Conservation (phyloP, 2,329 filamentous ascomycete genomes). For the Trichoderma hamatum region DNA sequence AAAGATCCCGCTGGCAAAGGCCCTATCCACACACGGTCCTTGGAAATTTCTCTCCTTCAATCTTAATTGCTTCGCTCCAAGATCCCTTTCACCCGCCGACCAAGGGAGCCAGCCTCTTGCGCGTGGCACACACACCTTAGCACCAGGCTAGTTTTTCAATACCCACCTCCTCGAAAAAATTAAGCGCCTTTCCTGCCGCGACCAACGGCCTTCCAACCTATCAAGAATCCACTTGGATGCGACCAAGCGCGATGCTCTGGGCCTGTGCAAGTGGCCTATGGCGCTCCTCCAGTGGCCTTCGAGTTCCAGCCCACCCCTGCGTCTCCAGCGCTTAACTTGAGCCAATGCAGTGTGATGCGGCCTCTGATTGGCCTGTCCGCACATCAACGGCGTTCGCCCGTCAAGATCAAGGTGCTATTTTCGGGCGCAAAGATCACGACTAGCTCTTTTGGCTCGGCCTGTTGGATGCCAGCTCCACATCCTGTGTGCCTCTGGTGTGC, state of each 20-base stretch:
- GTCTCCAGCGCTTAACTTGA: slow-evolving; percentile 23
- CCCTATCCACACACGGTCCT: background rate
- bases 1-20: slow-evolving; percentile 6
- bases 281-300: slow-evolving; percentile 22
- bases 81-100: background rate
- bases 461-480: slow-evolving; percentile 3
- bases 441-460: slow-evolving; percentile 2
- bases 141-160: background rate
- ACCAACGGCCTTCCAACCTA: slow-evolving; percentile 17
- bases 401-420: slow-evolving; percentile 25
- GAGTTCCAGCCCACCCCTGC: slow-evolving; percentile 20
- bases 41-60: background rate
- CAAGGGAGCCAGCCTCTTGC: background rate
- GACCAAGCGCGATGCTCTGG: slow-evolving; percentile 7
- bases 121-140: background rate
- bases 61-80: background rate
- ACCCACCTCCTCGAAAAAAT: background rate
- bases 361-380: slow-evolving; percentile 16
- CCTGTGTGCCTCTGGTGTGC: background rate
- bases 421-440: slow-evolving; percentile 8
- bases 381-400: background rate
- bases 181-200: slow-evolving; percentile 25
- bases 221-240: slow-evolving; percentile 16
- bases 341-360: slow-evolving; percentile 27
- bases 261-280: slow-evolving; percentile 11